phyloP scores from a whole-genome alignment of 495 filamentous ascomycete species.

The Aspergillus olivimuriae region DNA sequence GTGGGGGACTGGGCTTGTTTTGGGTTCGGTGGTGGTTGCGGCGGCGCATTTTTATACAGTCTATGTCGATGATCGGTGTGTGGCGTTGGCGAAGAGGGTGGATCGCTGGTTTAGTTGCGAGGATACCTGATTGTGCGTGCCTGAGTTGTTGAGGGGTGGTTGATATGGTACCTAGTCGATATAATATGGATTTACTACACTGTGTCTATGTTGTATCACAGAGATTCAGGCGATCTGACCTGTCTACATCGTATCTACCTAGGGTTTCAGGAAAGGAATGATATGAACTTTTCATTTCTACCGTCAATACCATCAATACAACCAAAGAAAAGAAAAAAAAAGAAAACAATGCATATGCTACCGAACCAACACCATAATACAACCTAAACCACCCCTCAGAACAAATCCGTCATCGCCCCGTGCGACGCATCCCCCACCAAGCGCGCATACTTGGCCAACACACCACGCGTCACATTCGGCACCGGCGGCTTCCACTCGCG shows the following conservation, averaged over 20 bases:
- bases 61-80: constrained; percentile 32
- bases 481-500: constrained; percentile 67
- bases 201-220: too few relatives aligned
- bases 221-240: too few relatives aligned
- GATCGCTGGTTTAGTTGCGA: constrained; percentile 14
- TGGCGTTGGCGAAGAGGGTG: constrained; percentile 14
- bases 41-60: constrained; percentile 41
- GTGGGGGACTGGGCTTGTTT: constrained; percentile 26
- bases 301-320: too few relatives aligned
- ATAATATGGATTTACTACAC: too few relatives aligned
- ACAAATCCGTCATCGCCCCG: constrained; percentile 54
- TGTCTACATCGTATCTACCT: too few relatives aligned
- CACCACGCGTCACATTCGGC: constrained; percentile 74
- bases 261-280: too few relatives aligned
- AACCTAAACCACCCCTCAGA: constrained; percentile 22
- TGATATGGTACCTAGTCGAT: too few relatives aligned
- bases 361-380: not conserved
- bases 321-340: not conserved
- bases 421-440: constrained; percentile 69
- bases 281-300: too few relatives aligned
- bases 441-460: constrained; percentile 82
- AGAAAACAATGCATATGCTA: too few relatives aligned
- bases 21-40: constrained; percentile 34
- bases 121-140: not conserved
- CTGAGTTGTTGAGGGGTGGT: too few relatives aligned